Conservation (phyloP, 2,329 filamentous ascomycete genomes). For the Purpureocillium takamizusanense region DNA sequence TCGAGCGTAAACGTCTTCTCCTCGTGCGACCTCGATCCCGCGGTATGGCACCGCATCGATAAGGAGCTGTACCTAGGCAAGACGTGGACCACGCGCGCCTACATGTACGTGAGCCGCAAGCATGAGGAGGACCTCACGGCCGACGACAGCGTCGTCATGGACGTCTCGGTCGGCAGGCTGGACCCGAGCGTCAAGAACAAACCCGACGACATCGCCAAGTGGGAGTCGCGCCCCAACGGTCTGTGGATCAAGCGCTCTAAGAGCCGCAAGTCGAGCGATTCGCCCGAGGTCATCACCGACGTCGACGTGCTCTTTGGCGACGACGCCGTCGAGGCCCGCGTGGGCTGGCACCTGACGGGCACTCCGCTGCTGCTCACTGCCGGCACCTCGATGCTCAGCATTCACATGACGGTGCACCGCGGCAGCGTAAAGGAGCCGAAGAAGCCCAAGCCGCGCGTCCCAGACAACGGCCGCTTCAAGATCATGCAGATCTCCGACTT, state of each 20-base stretch:
- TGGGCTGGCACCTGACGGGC: slow-evolving; percentile 73
- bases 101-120: slow-evolving; percentile 73
- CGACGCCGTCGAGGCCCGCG: slow-evolving; percentile 82
- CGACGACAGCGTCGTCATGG: slow-evolving; percentile 71
- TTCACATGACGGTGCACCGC: slow-evolving; percentile 69
- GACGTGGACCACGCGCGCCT: slow-evolving; percentile 68
- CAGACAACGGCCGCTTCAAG: slow-evolving; percentile 89
- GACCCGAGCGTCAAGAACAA: slow-evolving; percentile 46
- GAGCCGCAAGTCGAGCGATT: slow-evolving; percentile 66
- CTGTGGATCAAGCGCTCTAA: slow-evolving; percentile 74
- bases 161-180: slow-evolving; percentile 64
- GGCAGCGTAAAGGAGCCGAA: slow-evolving; percentile 55
- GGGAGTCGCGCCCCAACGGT: slow-evolving; percentile 70
- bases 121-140: slow-evolving; percentile 72
- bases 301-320: slow-evolving; percentile 84
- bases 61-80: slow-evolving; percentile 80
- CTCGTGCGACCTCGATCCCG: slow-evolving; percentile 63
- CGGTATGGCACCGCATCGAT: slow-evolving; percentile 72
- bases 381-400: slow-evolving; percentile 51
- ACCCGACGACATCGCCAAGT: slow-evolving; percentile 53
- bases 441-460: slow-evolving; percentile 68
- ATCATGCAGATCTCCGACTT: slow-evolving; percentile 95
- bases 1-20: slow-evolving; percentile 66
- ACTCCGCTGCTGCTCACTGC: slow-evolving; percentile 64
- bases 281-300: slow-evolving; percentile 64